Percentiles rank a stretch among this genome's conserved stretches.
phyloP scores from a whole-genome alignment of 306 rosid genomes.

The Abrus pulchellus region DNA sequence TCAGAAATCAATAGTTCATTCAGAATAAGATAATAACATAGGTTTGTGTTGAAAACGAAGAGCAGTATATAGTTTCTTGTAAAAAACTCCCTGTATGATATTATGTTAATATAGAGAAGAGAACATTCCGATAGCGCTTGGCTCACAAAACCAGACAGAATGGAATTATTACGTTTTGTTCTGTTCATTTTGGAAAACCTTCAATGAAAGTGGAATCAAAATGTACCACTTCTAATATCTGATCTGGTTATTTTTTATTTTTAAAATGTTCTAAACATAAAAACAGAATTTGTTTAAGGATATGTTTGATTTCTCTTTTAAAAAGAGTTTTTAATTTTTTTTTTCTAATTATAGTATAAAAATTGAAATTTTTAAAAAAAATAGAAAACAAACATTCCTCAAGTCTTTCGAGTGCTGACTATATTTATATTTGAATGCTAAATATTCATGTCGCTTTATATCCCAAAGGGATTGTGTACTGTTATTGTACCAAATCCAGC shows the following conservation, averaged over 20 bases:
- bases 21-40: constrained; percentile 33
- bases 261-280: constrained; percentile 6
- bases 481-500: neutral
- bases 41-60: constrained; percentile 48
- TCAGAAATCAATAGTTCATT: constrained; percentile 48
- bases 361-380: too few relatives aligned
- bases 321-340: too few relatives aligned
- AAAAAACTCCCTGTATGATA: constrained; percentile 31
- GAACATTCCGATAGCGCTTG: constrained; percentile 23
- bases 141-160: neutral
- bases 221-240: neutral
- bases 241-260: constrained; percentile 13
- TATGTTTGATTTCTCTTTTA: too few relatives aligned
- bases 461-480: constrained; percentile 18
- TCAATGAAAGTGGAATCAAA: neutral
- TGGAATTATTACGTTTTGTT: neutral
- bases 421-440: neutral
- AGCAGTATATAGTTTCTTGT: constrained; percentile 37
- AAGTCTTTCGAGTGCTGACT: neutral
- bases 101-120: constrained; percentile 47
- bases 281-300: neutral
- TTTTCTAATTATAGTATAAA: too few relatives aligned
- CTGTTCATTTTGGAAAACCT: neutral
- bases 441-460: neutral
- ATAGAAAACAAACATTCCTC: too few relatives aligned